A percentile compares a stretch with the other conserved stretches of the same genome.
phyloP scores from a whole-genome alignment of 371 early-diverging fungal genomes.

The Mortierella sp. region DNA sequence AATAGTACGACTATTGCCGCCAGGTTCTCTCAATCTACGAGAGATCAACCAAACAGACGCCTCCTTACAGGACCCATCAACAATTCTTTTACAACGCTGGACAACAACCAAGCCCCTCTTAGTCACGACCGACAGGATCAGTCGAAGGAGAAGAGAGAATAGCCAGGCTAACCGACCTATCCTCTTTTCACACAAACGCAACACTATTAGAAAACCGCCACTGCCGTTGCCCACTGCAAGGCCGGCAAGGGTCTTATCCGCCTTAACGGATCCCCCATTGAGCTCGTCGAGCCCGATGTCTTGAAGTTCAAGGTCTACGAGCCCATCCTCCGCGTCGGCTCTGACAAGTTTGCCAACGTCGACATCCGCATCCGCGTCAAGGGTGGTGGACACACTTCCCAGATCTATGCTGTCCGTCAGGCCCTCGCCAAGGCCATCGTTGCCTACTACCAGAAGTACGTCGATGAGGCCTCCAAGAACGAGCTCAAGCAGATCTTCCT shows the following conservation, averaged over 20 bases:
- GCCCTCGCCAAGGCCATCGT: slow-evolving; percentile 99
- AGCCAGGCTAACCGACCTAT: slow-evolving; percentile 11
- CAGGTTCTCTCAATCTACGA: too few relatives aligned
- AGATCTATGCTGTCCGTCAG: slow-evolving; percentile 98
- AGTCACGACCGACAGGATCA: background rate
- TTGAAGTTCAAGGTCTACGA: slow-evolving; percentile 99
- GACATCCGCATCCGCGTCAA: slow-evolving; percentile 98
- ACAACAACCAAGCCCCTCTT: background rate
- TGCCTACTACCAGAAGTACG: slow-evolving; percentile 99
- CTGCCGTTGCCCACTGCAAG: slow-evolving; percentile 99
- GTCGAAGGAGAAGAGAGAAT: background rate
- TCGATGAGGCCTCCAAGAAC: slow-evolving; percentile 99
- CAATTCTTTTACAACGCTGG: background rate
- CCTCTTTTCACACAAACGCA: background rate
- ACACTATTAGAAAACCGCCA: slow-evolving; percentile 95
- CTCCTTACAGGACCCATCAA: background rate
- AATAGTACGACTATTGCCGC: too few relatives aligned
- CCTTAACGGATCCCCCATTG: slow-evolving; percentile 98
- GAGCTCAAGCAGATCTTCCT: slow-evolving; percentile 98
- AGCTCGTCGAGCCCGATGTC: slow-evolving; percentile 97
- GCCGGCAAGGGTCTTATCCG: slow-evolving; percentile 97
- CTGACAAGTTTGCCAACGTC: slow-evolving; percentile 95
- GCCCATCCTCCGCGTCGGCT: slow-evolving; percentile 97
- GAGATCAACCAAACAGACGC: background rate
- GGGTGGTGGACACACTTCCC: slow-evolving; percentile 99